These are phyloP conservation scores for Alopecurus myosuroides DNA, from an alignment of 176 grass and related monocot genomes.

Conservation along the genomic window DNA sequence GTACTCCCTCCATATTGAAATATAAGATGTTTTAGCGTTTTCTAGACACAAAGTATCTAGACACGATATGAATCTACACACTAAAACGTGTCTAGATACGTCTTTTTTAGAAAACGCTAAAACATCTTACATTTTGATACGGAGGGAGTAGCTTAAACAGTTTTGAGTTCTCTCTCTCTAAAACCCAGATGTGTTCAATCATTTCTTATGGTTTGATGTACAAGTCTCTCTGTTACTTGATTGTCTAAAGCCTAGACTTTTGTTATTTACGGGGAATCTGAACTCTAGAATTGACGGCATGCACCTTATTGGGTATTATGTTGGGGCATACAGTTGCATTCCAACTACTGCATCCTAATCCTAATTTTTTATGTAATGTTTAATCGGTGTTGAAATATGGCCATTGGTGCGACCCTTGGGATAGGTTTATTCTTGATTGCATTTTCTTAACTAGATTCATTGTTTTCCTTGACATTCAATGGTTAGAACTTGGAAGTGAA, in stretches of 20 bases:
- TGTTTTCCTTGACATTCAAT: not conserved
- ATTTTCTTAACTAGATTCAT: not conserved
- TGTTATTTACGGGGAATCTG: no score
- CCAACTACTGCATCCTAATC: not conserved
- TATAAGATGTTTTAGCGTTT: no score
- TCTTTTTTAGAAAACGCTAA: no score
- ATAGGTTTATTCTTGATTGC: not conserved
- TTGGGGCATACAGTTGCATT: not conserved
- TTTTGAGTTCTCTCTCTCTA: not conserved
- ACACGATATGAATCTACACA: no score
- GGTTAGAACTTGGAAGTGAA: not conserved
- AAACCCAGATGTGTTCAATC: not conserved
- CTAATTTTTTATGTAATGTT: not conserved
- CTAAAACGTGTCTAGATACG: no score
- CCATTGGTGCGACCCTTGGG: not conserved
- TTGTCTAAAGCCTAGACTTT: not conserved
- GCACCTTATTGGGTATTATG: not conserved
- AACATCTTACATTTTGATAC: no score
- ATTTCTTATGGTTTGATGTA: constrained; percentile 1
- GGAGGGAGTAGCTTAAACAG: not conserved
- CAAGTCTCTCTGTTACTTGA: not conserved
- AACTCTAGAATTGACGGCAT: not conserved
- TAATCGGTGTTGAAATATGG: not conserved
- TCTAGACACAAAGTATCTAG: no score
- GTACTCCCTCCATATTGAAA: no score